Evolutionary conservation across 1,284 basidiomycete genomes (phyloP), one percentile per base, ranked within the genome.

Genomic region (Marasmius tenuissimus): DNA sequence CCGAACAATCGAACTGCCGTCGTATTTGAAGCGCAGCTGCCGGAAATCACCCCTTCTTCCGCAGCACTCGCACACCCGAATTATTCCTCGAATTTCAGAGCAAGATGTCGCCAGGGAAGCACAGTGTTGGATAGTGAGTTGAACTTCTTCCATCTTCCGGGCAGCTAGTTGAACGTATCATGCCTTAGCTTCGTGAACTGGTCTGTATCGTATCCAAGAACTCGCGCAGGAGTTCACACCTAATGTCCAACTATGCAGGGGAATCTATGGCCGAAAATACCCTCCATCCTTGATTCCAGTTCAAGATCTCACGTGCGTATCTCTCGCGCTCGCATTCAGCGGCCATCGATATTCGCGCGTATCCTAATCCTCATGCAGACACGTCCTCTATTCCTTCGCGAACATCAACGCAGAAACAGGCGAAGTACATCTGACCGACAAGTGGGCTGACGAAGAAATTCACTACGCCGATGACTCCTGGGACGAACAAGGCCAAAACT

Each of bases 391-490:
- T 70, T 92, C 96, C 0, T 98, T 98, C 69, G 96, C 93, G 40
- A 93, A 98, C 69, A 77, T 98, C 67, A 88, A 86, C 67, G 77
- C 87, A 34, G 90, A 94, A 51, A 84, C 88, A 0, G 95, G 95
- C 27, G 93, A 93, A 70, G 94, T 96, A 16, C 75, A 84, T 68
- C 78, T 98, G 57, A 95, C 93, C 39, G 97, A 98, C 71, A 75
- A 83, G 1, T 98, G 96, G 96, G 89, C 95, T 0, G 97, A 98
- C 78, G 87, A 96, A 70, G 89, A 96, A 71, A 96, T 93, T 52
- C 92, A 93, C 69, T 91, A 92, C 62, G 75, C 78, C 0, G 81
- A 78, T 9, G 96, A 99, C 73, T 89, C 88, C 4, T 97, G 96
- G 96, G 91, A 94, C 67, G 94, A 97, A 61, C 72, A 72, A 60